Percentiles rank a stretch among this genome's conserved stretches.
phyloP scores from a whole-genome alignment of 1,284 basidiomycete species.

The Ustilago tritici region DNA sequence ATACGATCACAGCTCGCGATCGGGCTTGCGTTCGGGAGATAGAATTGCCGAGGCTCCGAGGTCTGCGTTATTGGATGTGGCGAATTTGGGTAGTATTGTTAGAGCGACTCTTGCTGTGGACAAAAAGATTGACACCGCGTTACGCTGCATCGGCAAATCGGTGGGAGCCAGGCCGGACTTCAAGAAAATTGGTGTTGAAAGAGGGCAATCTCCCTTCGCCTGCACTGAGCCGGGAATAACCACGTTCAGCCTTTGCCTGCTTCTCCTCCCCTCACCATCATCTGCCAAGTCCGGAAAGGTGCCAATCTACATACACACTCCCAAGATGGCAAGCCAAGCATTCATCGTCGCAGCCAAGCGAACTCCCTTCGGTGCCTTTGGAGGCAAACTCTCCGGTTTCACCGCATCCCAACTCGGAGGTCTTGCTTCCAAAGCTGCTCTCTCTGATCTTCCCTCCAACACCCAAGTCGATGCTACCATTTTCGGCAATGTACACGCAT shows the following conservation, averaged over 20 bases:
- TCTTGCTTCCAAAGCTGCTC: constrained; percentile 73
- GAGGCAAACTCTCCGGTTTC: constrained; percentile 70
- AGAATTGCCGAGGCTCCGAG: not conserved
- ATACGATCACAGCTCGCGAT: not conserved
- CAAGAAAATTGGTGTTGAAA: constrained; percentile 4
- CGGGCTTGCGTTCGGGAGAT: not conserved
- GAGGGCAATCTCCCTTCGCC: not conserved
- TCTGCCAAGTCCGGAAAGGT: constrained; percentile 1
- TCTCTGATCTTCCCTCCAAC: constrained; percentile 71
- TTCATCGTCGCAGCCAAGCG: constrained; percentile 72
- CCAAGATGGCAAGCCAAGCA: constrained; percentile 51
- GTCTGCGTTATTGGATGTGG: constrained; percentile 6
- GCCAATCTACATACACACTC: not conserved
- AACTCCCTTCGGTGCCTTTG: constrained; percentile 74
- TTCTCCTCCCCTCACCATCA: not conserved
- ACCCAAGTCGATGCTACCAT: constrained; percentile 71
- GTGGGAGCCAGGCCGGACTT: constrained; percentile 7
- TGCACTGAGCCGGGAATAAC: constrained; percentile 5
- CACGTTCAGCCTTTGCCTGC: not conserved
- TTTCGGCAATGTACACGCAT: constrained; percentile 66
- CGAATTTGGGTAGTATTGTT: not conserved
- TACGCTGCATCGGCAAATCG: constrained; percentile 5
- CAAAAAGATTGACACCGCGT: not conserved
- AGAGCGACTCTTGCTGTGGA: not conserved
- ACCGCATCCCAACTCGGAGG: constrained; percentile 72